Base-by-base conservation (phyloP, 805 yeast species). In the Citeromyces matritensis region DNA sequence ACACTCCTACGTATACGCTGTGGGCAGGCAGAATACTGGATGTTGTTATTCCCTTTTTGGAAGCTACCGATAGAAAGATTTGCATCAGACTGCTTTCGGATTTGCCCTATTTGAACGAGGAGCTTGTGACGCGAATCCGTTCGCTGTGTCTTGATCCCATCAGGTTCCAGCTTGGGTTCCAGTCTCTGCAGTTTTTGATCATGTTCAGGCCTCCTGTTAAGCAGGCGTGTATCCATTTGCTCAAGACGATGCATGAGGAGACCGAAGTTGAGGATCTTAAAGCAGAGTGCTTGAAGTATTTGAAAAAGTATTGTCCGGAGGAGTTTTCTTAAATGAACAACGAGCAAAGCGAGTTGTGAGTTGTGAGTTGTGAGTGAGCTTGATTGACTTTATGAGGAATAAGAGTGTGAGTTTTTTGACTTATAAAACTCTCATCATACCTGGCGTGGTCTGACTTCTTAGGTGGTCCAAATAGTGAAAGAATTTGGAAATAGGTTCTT, bases 181-280 rank as follows among this genome's bases (percentile, higher is more conserved):
- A 83, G 42, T 73, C 94, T 1, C 55, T 93, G 34, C 82, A 81
- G 40, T 83, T 78, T 44, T 55, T 91, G 37, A 70, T 86, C 33
- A 80, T 84, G 88, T 81, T 82, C 51, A 68, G 94, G 43, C 95
- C 95, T 1, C 96, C 97, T 0, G 83, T 71, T 19, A 69, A 75
- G 37, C 59, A 49, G 3, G 55, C 57, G 9, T 71, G 79, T 42
- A 43, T 74, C 17, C 56, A 53, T 3, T 55, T 74, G 3, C 53
- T 75, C 32, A 51, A 51, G 31, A 69, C 65, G 10, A 47, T 75
- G 39, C 55, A 65, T 27, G 60, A 59, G 25, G 50, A 53, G 23
- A 35, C 53, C 7, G 39, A 38, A 8, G 35, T 38, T 3, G 43
- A 42, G 13, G 42, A 43, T 15, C 51, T 72, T 39, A 56, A 57